Base-by-base conservation (phyloP, 148 eudicot species). In the Rhododendron ferrugineum region DNA sequence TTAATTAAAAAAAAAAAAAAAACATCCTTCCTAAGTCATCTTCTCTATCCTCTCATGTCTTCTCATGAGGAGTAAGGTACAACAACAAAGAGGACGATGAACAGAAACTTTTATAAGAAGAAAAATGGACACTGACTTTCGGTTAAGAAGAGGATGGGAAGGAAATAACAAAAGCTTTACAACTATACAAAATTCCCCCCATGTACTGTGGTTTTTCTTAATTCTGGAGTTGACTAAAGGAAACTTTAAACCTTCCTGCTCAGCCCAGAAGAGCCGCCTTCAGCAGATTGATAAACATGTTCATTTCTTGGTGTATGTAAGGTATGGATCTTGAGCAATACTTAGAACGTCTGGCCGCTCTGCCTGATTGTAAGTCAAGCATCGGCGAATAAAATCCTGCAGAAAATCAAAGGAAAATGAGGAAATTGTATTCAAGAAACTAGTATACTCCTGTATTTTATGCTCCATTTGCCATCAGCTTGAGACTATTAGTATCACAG, bases 271-370 rank as follows among this genome's bases (percentile, higher is more conserved):
- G 16, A 54, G 47, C 36, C 37, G 47, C 47, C 50, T 79, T 60
- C 37, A 44, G 81, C 82, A 83, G 60, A 23, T 64, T 72, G 37
- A 1, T 64, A 2, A 30, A 37, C 62, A 42, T 26, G n/a, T 36
- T 86, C 88, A 95, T 87, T 92, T 97, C 91, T 94, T 97, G 52
- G 93, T 86, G 85, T 94, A 95, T 18, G 87, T 86, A 76, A 97
- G 91, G 86, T 94, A 97, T 30, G 98, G 91, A 89, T 97, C 99
- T 84, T 89, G 95, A 81, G 98, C 95, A 32, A 95, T 87, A 46
- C 92, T 85, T 84, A 95, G 86, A 76, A 97, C 99, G 85, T 97
- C 99, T 9, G 98, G 98, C 83, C 99, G 93, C 58, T 95, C 99
- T 80, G 86, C 93, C 88, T 97, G 99, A 84, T 94, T 94, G 90